These are phyloP conservation scores for Podaxis sp. DNA, from an alignment of 768 basidiomycete species.

Conservation along the genomic window DNA sequence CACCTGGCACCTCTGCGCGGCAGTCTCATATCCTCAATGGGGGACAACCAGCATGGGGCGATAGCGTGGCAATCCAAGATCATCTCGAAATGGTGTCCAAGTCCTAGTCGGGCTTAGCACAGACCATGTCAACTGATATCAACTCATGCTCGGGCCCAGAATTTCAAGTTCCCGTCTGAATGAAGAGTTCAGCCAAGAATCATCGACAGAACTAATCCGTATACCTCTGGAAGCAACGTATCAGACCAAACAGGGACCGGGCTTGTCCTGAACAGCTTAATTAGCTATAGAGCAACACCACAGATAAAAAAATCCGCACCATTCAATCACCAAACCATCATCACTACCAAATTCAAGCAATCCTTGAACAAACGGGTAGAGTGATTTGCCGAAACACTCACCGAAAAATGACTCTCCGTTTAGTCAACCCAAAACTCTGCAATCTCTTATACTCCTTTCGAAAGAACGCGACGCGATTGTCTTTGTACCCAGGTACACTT, in stretches of 20 bases:
- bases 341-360: neutral
- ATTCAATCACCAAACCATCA: conserved; percentile 10
- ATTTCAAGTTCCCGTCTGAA: neutral
- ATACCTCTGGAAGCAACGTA: conserved; percentile 8
- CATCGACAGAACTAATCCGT: neutral
- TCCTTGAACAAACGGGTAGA: too few relatives aligned
- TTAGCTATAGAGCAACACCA: neutral
- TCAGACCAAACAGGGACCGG: conserved; percentile 10
- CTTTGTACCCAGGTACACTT: neutral
- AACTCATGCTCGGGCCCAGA: neutral
- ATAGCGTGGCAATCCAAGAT: too few relatives aligned
- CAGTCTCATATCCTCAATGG: too few relatives aligned
- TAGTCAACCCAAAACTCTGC: conserved; percentile 4
- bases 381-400: neutral
- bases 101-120: neutral
- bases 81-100: neutral
- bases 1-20: too few relatives aligned
- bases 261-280: neutral
- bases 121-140: neutral
- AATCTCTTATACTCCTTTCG: conserved; percentile 3
- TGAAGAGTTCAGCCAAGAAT: neutral
- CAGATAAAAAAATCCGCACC: neutral
- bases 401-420: conserved; percentile 10
- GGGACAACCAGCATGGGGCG: too few relatives aligned
- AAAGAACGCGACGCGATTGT: conserved; percentile 6